A percentile compares a stretch with the other conserved stretches of the same genome.
phyloP scores from a whole-genome alignment of 1,139 yeast species.

The Geotrichum cucujoidarum region DNA sequence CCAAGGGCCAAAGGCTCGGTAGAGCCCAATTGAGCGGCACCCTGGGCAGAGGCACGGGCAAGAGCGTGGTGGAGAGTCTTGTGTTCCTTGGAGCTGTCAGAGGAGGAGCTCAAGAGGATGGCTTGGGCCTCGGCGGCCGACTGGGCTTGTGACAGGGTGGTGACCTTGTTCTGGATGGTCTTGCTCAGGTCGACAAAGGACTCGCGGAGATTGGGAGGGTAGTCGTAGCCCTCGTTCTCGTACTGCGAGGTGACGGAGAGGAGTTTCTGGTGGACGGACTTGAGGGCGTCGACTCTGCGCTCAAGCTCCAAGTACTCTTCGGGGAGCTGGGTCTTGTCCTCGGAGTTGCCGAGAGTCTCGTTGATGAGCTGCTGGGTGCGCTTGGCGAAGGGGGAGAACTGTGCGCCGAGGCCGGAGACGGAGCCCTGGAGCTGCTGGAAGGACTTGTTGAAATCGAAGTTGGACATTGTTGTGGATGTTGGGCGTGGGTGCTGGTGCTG shows the following conservation, averaged over 20 bases:
- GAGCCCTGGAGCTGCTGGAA: slow-evolving; percentile 36
- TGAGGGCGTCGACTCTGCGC: slow-evolving; percentile 67
- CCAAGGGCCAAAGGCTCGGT: slow-evolving; percentile 46
- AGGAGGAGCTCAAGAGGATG: slow-evolving; percentile 47
- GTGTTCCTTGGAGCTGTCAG: slow-evolving; percentile 61
- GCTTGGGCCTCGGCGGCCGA: slow-evolving; percentile 82
- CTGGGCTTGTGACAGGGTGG: slow-evolving; percentile 67
- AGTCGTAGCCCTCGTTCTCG: slow-evolving; percentile 77
- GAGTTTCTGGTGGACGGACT: slow-evolving; percentile 64
- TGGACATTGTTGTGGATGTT: neutral
- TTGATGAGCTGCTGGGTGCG: slow-evolving; percentile 76
- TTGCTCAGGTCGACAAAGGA: slow-evolving; percentile 71
- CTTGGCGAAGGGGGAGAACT: slow-evolving; percentile 63
- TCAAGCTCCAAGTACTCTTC: slow-evolving; percentile 76
- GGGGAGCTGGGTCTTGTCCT: slow-evolving; percentile 78
- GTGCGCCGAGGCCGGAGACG: slow-evolving; percentile 38
- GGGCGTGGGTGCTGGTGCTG: neutral
- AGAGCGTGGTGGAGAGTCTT: slow-evolving; percentile 83
- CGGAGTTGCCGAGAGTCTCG: slow-evolving; percentile 72
- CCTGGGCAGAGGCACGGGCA: slow-evolving; percentile 64
- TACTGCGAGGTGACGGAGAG: slow-evolving; percentile 68
- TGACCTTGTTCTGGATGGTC: slow-evolving; percentile 60
- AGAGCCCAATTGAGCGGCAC: slow-evolving; percentile 42
- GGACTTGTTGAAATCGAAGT: slow-evolving; percentile 35
- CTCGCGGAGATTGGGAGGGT: slow-evolving; percentile 66